Evolutionary conservation across 768 basidiomycete genomes (phyloP), one percentile per base, ranked within the genome.

Genomic region (Boletus reticuloceps): DNA sequence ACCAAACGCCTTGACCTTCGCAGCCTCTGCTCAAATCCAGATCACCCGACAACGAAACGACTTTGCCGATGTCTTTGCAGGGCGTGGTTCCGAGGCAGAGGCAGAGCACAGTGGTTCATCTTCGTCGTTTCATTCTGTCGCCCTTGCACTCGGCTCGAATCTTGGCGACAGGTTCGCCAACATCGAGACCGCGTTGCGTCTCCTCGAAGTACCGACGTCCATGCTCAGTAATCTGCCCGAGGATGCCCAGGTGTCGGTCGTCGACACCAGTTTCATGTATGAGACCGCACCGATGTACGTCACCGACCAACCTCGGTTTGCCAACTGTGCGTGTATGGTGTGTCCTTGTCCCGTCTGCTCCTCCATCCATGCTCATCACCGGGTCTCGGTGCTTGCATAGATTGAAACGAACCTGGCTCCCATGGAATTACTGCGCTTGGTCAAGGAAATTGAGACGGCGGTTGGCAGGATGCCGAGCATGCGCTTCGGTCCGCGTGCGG

Each of bases 261-360:
- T 85, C 20, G 79, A 91, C 62, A 94, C 92, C 1, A 94, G 92
- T 66, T 91, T 94, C 72, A 67, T 98, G 75, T 98, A 98, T 67
- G 89, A 98, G 72, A 94, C 89, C 19, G 79, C 86, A 12, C 92
- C 97, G 0, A 98, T 99, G 97, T 98, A 99, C 68, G 88, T 96
- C 41, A 82, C 82, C 12, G 88, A 97, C 54, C 97, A 99, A 68
- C 89, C 87, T 13, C 74, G 77, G 36, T 98, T 98, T 72, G 80
- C 89, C 55, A 99, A 98, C 64, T 89, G 91, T 59, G 91, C 91
- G n/a, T 89, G 93, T 58, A 75, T 93, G 71, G 95, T 96, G 58
- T 54, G 90, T 78, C 44, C 44, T 12, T 39, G 11, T 2, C 14
- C 10, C 13, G 9, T 2, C 27, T 4, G 45, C 27, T 43, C 13